Percentiles rank a stretch among this genome's conserved stretches.
These are phyloP conservation scores for Daldinia vernicosa DNA, from an alignment of 495 filamentous ascomycete genomes.

Conservation along the genomic window DNA sequence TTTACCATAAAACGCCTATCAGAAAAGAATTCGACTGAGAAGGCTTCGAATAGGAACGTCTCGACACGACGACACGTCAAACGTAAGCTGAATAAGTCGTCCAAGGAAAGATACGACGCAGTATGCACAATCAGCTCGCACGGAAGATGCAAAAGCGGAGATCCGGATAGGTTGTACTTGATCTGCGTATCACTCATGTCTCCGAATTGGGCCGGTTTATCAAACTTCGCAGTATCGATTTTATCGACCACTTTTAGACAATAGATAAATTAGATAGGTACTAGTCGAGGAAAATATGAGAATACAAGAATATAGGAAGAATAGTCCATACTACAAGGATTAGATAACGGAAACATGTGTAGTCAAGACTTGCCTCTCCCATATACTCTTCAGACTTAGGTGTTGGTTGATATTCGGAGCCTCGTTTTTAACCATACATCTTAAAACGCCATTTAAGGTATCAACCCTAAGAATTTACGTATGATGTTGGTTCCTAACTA, in stretches of 20 bases:
- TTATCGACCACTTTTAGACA: neutral
- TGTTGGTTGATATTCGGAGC: constrained; percentile 15
- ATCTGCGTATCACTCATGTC: constrained; percentile 27
- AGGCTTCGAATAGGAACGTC: constrained; percentile 48
- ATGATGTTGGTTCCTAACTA: constrained; percentile 18
- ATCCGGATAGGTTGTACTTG: constrained; percentile 14
- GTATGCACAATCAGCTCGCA: constrained; percentile 40
- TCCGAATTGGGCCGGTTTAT: constrained; percentile 9
- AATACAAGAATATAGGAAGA: neutral
- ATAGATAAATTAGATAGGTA: neutral
- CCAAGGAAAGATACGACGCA: constrained; percentile 30
- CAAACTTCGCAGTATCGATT: neutral
- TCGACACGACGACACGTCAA: constrained; percentile 51
- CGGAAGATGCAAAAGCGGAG: constrained; percentile 40
- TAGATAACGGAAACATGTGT: neutral
- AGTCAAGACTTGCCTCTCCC: neutral
- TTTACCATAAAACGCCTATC: constrained; percentile 57
- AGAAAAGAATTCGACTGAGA: constrained; percentile 54
- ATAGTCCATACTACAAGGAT: neutral
- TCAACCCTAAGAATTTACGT: constrained; percentile 16
- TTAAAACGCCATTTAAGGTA: constrained; percentile 27
- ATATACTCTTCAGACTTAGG: neutral
- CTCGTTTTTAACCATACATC: constrained; percentile 15
- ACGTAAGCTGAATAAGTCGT: constrained; percentile 45
- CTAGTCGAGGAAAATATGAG: neutral